A percentile compares a stretch with the other conserved stretches of the same genome.
Evolutionary conservation across 1,284 basidiomycete genomes (phyloP).

Genomic region (Porogramme epimiltina): DNA sequence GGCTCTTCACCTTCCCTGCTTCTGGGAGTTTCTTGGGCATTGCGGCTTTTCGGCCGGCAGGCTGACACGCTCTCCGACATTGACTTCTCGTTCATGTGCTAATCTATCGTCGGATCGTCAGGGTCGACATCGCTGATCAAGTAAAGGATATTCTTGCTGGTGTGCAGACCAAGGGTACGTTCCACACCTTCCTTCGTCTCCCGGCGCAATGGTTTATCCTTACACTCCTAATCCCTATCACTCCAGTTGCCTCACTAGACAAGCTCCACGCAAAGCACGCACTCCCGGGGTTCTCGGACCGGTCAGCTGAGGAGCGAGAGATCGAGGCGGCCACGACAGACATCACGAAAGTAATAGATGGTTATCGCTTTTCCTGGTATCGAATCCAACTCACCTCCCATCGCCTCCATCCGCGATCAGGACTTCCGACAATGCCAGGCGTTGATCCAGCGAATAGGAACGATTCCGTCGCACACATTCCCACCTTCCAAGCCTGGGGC

Average conservation of each 20-base stretch:
- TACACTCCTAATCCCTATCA: conserved; percentile 17
- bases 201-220: background rate
- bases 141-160: conserved; percentile 78
- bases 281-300: conserved; percentile 95
- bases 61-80: too few relatives aligned
- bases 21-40: too few relatives aligned
- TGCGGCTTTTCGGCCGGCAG: too few relatives aligned
- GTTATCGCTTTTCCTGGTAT: conserved; percentile 8
- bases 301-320: conserved; percentile 89
- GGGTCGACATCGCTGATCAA: conserved; percentile 91
- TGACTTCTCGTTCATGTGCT: conserved; percentile 4
- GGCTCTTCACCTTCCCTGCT: too few relatives aligned
- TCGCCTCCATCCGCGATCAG: conserved; percentile 41
- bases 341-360: conserved; percentile 46
- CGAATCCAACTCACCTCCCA: background rate
- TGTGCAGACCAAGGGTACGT: conserved; percentile 79
- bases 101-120: conserved; percentile 35
- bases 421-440: conserved; percentile 85
- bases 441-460: conserved; percentile 75
- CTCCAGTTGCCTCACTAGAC: conserved; percentile 77
- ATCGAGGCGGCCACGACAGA: conserved; percentile 87
- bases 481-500: conserved; percentile 37
- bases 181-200: background rate
- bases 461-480: conserved; percentile 37
- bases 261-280: conserved; percentile 95